Evolutionary conservation across 164 flowering plant genomes (phyloP), one percentile per base, ranked within the genome.

Genomic region (Umbilicus rupestris): DNA sequence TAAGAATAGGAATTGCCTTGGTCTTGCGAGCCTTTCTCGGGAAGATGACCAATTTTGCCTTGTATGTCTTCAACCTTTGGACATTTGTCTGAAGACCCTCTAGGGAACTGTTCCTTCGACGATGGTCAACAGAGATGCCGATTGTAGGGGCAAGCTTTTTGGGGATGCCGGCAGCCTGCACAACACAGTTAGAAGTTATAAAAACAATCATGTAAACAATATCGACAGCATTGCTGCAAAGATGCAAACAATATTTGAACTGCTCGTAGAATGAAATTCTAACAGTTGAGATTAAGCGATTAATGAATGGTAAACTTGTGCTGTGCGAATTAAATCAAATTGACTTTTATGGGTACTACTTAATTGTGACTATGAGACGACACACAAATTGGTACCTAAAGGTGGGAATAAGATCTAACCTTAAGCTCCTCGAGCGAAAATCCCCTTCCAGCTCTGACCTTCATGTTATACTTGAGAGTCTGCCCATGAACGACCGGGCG

Each of bases 11-110:
- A 19, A n/a, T 66, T 77, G 87, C 96, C 94, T 90, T 90, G 71
- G 78, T 62, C 45, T 85, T 85, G 63, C 84, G 75, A 0, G 85
- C 79, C 15, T 82, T 84, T 66, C 97, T 85, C 70, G 97, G 94
- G 88, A 90, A 90, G 78, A 90, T 77, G 69, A 90, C 90, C 37
- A 90, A 66, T 71, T 88, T 88, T 33, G 94, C 88, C 83, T 90
- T 90, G 86, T 85, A 88, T 7, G 92, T 85, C 79, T 86, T 85
- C 73, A 88, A 77, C 83, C 96, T 78, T 76, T 89, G 90, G 22
- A 86, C 85, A 80, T 90, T 90, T 1, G 84, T 73, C 69, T 90
- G 97, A 24, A 90, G 84, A 62, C 89, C 81, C 72, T 86, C 97
- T 70, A 88, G 55, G 15, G 97, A 88, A 8, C 86, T 73, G 74